Conservation (phyloP, 441 rosid species). For the Syzygium malaccense region DNA sequence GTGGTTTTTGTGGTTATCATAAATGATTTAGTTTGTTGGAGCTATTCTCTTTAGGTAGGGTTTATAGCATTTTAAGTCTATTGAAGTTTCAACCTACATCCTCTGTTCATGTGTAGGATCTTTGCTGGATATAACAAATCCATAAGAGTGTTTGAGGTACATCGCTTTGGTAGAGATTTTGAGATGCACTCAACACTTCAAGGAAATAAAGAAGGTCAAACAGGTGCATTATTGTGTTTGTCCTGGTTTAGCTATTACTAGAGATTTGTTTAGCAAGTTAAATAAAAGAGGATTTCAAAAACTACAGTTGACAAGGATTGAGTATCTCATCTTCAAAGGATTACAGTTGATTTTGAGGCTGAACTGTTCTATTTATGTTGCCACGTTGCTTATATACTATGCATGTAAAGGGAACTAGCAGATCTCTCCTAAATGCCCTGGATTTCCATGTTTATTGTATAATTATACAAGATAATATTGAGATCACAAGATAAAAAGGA, state of each 20-base stretch:
- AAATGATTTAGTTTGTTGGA: not conserved
- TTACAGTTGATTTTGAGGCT: not conserved
- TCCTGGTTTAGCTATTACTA: constrained; percentile 1
- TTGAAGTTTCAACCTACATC: constrained; percentile 1
- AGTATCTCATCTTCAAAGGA: not conserved
- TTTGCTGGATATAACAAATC: constrained; percentile 90
- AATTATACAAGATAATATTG: not conserved
- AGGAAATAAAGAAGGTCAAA: constrained; percentile 85
- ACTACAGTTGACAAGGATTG: not conserved
- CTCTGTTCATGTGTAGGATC: constrained; percentile 36
- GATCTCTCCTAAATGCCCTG: not conserved
- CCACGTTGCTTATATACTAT: not conserved
- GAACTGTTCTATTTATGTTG: not conserved
- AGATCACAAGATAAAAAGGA: not conserved
- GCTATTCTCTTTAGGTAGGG: not conserved
- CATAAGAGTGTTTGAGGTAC: constrained; percentile 78
- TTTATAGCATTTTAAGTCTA: not conserved
- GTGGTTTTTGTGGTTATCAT: not conserved
- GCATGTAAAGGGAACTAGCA: not conserved
- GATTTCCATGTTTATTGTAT: not conserved
- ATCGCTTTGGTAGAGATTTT: constrained; percentile 95
- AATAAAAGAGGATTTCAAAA: not conserved
- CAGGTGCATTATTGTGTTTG: constrained; percentile 30
- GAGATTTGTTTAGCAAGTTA: not conserved
- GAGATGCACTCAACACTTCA: constrained; percentile 61